Percentiles rank a stretch among this genome's conserved stretches.
Evolutionary conservation across 2,329 filamentous ascomycete species (phyloP).

Genomic region (Seiridium unicorne): DNA sequence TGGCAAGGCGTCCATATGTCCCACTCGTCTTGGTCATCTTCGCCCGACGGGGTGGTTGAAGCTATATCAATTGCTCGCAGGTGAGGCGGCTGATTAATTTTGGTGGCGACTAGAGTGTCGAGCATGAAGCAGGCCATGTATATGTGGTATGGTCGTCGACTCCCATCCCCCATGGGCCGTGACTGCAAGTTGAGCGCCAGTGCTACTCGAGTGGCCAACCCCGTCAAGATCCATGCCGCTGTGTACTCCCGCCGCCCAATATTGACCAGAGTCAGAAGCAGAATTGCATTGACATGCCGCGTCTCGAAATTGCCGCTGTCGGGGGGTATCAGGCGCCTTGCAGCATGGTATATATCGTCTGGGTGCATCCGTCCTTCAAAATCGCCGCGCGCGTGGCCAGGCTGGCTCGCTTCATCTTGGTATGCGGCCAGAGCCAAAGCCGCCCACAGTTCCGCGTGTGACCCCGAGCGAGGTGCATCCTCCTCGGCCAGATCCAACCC

Average conservation of each 20-base stretch:
- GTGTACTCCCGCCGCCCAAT: conserved; percentile 56
- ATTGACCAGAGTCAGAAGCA: conserved; percentile 62
- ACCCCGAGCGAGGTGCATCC: conserved; percentile 28
- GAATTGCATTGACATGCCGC: conserved; percentile 53
- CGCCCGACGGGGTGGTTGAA: conserved; percentile 45
- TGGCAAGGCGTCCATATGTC: conserved; percentile 63
- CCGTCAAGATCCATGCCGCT: conserved; percentile 63
- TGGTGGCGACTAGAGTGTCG: conserved; percentile 55
- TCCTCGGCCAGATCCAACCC: conserved; percentile 27
- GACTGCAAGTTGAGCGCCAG: conserved; percentile 39
- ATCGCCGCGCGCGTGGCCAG: conserved; percentile 3
- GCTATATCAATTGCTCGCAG: conserved; percentile 46
- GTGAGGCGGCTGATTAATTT: conserved; percentile 48
- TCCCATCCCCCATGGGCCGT: conserved; percentile 19
- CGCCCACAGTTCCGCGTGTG: conserved; percentile 59
- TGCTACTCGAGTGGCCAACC: conserved; percentile 58
- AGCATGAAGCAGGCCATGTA: conserved; percentile 61
- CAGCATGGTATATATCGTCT: conserved; percentile 46
- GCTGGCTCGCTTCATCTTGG: conserved; percentile 40
- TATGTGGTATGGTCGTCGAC: conserved; percentile 35
- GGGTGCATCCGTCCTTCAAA: conserved; percentile 24
- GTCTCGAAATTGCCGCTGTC: conserved; percentile 47
- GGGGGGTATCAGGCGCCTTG: conserved; percentile 45
- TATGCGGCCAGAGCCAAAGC: conserved; percentile 56
- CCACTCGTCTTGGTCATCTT: conserved; percentile 73